Percentiles rank a stretch among this genome's conserved stretches.
Conservation (phyloP, 2,329 filamentous ascomycete genomes). For the Colletotrichum melonis region DNA sequence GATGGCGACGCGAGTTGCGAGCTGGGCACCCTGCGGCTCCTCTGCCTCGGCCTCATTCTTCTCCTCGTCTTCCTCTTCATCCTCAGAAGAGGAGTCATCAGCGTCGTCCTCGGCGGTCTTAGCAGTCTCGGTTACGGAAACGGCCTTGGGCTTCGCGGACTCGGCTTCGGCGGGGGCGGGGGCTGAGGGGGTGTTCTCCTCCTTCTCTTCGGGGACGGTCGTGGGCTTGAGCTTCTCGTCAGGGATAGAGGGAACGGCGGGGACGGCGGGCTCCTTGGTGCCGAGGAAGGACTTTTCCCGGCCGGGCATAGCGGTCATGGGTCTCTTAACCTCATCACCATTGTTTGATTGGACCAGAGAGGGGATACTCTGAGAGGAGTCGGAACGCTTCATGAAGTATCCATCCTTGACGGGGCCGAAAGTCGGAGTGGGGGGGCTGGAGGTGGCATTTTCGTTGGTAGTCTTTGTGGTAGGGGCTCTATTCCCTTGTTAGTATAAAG, state of each 20-base stretch:
- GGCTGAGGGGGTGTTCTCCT: neutral
- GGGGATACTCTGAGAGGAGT: conserved; percentile 27
- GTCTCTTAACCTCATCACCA: conserved; percentile 13
- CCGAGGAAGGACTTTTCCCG: conserved; percentile 21
- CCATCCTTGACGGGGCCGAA: conserved; percentile 32
- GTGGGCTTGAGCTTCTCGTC: neutral
- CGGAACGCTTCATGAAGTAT: conserved; percentile 28
- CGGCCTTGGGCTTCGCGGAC: conserved; percentile 9
- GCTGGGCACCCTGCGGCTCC: conserved; percentile 26
- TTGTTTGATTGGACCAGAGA: conserved; percentile 22
- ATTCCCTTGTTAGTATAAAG: conserved; percentile 1
- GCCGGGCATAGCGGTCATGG: conserved; percentile 32
- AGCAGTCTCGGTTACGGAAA: conserved; percentile 11
- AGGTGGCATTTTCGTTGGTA: conserved; percentile 30
- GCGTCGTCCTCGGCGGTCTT: conserved; percentile 22
- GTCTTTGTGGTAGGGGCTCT: conserved; percentile 30
- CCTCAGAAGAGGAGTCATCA: conserved; percentile 20
- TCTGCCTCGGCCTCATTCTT: conserved; percentile 17
- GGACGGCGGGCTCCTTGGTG: conserved; percentile 11
- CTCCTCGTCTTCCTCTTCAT: conserved; percentile 16
- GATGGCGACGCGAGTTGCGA: conserved; percentile 27
- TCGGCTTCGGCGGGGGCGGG: conserved; percentile 2
- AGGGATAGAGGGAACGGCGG: neutral
- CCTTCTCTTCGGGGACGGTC: neutral
- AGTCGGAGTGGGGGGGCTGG: conserved; percentile 28